Conservation (phyloP, 2,329 filamentous ascomycete species). For the Didymella pinodella region DNA sequence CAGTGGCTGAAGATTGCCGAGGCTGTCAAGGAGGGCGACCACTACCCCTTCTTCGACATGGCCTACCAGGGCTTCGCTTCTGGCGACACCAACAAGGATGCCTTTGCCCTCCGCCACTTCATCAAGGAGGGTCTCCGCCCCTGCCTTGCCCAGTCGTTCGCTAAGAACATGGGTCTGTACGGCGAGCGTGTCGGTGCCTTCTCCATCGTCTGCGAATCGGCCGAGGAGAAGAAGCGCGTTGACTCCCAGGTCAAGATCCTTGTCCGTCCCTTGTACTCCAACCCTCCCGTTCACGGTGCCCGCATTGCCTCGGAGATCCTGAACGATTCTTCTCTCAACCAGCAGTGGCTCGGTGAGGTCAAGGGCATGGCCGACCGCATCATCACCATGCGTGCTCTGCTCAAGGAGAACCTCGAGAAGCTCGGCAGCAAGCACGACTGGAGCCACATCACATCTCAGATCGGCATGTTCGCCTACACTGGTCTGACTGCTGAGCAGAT, state of each 20-base stretch:
- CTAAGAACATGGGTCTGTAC: constrained; percentile 99
- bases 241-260: constrained; percentile 99
- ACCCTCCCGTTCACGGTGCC: constrained; percentile 95
- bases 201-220: constrained; percentile 84
- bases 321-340: constrained; percentile 81
- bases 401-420: constrained; percentile 94
- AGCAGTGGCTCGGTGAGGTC: constrained; percentile 95
- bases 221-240: constrained; percentile 92
- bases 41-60: constrained; percentile 88
- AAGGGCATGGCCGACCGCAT: constrained; percentile 99
- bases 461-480: constrained; percentile 99
- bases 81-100: constrained; percentile 89
- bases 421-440: constrained; percentile 97
- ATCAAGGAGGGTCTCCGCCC: constrained; percentile 90
- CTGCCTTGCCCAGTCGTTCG: constrained; percentile 90
- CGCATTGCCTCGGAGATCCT: constrained; percentile 93
- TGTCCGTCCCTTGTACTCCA: constrained; percentile 96
- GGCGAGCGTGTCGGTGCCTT: constrained; percentile 98
- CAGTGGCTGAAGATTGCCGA: constrained; percentile 93
- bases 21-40: constrained; percentile 82
- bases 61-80: constrained; percentile 98
- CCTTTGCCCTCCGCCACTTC: constrained; percentile 92
- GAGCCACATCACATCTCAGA: constrained; percentile 95
- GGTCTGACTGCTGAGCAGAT: constrained; percentile 91
- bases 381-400: constrained; percentile 94